A percentile compares a stretch with the other conserved stretches of the same genome.
Evolutionary conservation across 495 filamentous ascomycete genomes (phyloP).

Genomic region (Xylaria castorea): DNA sequence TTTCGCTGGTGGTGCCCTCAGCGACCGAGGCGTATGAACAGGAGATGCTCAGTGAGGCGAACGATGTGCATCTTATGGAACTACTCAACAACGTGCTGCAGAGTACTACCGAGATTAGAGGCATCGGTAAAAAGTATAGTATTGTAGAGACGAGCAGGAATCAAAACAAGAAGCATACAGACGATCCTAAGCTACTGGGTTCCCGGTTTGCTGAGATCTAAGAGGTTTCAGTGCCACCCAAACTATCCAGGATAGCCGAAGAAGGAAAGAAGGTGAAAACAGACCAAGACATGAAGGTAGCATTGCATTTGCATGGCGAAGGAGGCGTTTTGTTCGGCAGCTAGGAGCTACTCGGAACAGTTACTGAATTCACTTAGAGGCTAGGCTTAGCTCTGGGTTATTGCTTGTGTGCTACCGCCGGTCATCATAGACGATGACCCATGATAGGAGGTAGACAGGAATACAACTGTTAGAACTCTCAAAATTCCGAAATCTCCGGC

Average conservation of each 20-base stretch:
- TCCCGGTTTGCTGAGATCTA: slow-evolving; percentile 32
- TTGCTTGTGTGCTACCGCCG: background rate
- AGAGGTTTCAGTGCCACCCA: background rate
- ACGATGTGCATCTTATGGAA: slow-evolving; percentile 77
- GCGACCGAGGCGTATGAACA: slow-evolving; percentile 59
- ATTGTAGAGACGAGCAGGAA: slow-evolving; percentile 62
- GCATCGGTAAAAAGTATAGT: slow-evolving; percentile 74
- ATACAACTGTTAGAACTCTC: background rate
- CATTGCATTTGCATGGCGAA: slow-evolving; percentile 41
- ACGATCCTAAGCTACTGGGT: slow-evolving; percentile 13
- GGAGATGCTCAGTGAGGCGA: slow-evolving; percentile 70
- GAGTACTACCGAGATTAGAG: slow-evolving; percentile 68
- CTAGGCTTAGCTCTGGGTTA: slow-evolving; percentile 18
- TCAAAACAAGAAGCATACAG: slow-evolving; percentile 30
- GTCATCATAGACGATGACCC: slow-evolving; percentile 18
- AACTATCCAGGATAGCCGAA: background rate
- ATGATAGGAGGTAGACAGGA: slow-evolving; percentile 21
- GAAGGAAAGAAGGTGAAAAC: background rate
- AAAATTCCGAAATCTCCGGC: background rate
- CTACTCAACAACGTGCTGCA: slow-evolving; percentile 73
- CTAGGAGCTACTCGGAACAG: slow-evolving; percentile 22
- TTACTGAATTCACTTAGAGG: slow-evolving; percentile 20
- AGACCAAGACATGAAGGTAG: slow-evolving; percentile 5
- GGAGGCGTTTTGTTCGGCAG: slow-evolving; percentile 36
- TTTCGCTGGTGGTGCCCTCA: slow-evolving; percentile 65